Evolutionary conservation across 2,329 filamentous ascomycete genomes (phyloP), one percentile per base, ranked within the genome.

Genomic region (Penicillium frequentans): DNA sequence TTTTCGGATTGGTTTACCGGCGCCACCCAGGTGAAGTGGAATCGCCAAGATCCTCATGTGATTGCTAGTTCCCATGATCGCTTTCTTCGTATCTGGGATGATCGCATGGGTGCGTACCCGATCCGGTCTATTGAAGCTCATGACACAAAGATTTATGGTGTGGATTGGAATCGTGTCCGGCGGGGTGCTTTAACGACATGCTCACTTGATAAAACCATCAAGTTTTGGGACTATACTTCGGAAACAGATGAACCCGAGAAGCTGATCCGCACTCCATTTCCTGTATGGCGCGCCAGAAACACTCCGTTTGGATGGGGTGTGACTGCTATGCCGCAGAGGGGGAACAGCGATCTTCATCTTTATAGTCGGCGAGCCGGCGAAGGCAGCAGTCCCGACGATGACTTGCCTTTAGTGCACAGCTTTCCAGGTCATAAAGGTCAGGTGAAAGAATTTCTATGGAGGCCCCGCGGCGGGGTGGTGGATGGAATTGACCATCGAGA

Each of bases 1-100:
- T 96, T 95, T 69, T 93, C 90, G 59, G 92, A 97, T 76, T 97
- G 92, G 90, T 91, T 92, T 70, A 91, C 92, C 29, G 93, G 93
- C 43, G 93, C 92, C 11, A 96, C 93, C 1, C 93, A 97, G 72
- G 93, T 97, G 62, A 97, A 97, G 75, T 97, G 91, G 82, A 96
- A 93, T 70, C 86, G 93, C 26, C 90, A 93, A 70, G 87, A 96
- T 67, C 82, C 89, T n/a, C 86, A 95, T 69, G 86, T 96, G 27
- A 80, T 97, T 48, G 93, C 93, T 21, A 96, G 93, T 29, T 91
- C 93, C 11, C 93, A 97, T 76, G 92, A 96, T 74, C 87, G 88
- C 49, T 91, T 87, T 77, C 80, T 97, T 44, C 89, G 91, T 59
- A 91, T 97, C 51, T 97, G 93, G 93, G 93, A 97, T 73, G 87